Conservation (phyloP, 176 grass and related monocot genomes). For the Dactylis glomerata region DNA sequence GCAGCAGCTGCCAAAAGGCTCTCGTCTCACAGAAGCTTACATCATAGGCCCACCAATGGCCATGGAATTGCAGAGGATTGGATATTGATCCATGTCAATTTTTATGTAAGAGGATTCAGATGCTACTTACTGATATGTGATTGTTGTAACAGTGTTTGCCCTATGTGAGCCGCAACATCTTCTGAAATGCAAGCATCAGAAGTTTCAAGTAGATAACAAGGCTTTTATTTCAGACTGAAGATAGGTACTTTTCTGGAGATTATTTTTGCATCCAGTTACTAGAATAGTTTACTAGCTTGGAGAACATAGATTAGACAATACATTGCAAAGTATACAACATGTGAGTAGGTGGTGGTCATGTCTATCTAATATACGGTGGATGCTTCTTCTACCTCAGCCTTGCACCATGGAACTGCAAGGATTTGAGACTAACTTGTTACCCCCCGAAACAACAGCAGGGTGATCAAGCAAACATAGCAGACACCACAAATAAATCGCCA, state of each 20-base stretch:
- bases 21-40: slow-evolving; percentile 31
- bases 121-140: slow-evolving; percentile 25
- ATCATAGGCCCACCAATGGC: background rate
- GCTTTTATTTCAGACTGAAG: background rate
- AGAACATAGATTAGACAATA: background rate
- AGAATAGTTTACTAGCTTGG: slow-evolving; percentile 12
- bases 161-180: background rate
- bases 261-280: background rate
- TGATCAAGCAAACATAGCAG: slow-evolving; percentile 2
- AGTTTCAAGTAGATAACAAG: background rate
- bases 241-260: background rate
- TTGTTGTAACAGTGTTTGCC: slow-evolving; percentile 11
- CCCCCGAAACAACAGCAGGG: slow-evolving; percentile 11
- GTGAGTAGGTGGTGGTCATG: slow-evolving; percentile 7
- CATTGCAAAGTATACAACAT: slow-evolving; percentile 12
- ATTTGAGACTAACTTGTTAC: slow-evolving; percentile 3
- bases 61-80: background rate
- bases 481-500: slow-evolving; percentile 14
- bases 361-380: slow-evolving; percentile 10
- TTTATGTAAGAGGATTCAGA: slow-evolving; percentile 12
- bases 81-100: slow-evolving; percentile 8
- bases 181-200: slow-evolving; percentile 2
- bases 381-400: slow-evolving; percentile 1
- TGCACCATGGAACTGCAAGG: slow-evolving; percentile 25
- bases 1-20: slow-evolving; percentile 43